Conservation (phyloP, 495 filamentous ascomycete species). For the Lentithecium fluviatile region DNA sequence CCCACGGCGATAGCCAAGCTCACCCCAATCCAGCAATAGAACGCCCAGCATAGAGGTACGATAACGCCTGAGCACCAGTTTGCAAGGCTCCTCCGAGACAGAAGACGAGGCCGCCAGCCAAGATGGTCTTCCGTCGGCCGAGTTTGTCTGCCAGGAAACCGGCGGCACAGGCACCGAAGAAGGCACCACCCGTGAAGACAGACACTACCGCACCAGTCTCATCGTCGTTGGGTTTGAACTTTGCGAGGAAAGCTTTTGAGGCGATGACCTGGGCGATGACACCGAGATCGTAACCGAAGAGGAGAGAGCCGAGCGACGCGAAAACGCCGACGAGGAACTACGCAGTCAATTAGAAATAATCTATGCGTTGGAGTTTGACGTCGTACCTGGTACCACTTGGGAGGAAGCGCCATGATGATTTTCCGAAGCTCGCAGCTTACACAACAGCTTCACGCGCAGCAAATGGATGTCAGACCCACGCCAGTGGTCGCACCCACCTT, state of each 20-base stretch:
- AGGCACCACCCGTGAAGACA: constrained; percentile 65
- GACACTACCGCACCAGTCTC: constrained; percentile 66
- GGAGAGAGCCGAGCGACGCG: constrained; percentile 44
- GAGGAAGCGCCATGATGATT: constrained; percentile 52
- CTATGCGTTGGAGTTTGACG: not conserved
- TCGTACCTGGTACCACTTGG: constrained; percentile 57
- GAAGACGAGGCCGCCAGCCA: constrained; percentile 44
- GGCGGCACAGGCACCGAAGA: constrained; percentile 55
- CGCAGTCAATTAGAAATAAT: not conserved
- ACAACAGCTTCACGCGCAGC: too few species aligned
- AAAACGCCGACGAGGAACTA: constrained; percentile 46
- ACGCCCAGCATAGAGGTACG: constrained; percentile 42
- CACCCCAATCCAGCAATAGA: constrained; percentile 36
- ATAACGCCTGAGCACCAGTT: constrained; percentile 41
- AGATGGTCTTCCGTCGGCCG: constrained; percentile 51
- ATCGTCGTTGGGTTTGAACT: constrained; percentile 54
- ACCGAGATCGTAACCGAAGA: constrained; percentile 48
- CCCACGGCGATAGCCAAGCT: not conserved
- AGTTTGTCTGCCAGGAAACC: constrained; percentile 50
- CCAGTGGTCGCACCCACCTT: not conserved
- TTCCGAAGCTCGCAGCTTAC: not conserved
- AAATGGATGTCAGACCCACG: not conserved
- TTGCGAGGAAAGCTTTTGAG: constrained; percentile 44
- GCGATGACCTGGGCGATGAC: constrained; percentile 44
- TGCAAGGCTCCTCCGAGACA: constrained; percentile 44